These are phyloP conservation scores for Chytridiales sp. DNA, from an alignment of 371 early-diverging fungal genomes.

Conservation along the genomic window DNA sequence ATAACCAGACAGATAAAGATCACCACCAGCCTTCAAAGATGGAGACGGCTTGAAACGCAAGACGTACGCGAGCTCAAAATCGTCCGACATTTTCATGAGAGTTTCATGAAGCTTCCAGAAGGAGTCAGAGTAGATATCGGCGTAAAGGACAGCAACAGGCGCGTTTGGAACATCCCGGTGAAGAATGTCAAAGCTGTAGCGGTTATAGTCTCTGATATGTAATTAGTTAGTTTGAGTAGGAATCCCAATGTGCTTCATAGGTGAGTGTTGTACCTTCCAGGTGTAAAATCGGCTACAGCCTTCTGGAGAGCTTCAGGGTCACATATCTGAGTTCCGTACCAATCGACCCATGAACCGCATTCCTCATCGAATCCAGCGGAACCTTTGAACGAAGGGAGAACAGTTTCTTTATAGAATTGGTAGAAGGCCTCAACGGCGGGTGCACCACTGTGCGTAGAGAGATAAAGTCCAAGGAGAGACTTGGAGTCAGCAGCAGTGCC, in stretches of 20 bases:
- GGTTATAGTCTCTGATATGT: not conserved
- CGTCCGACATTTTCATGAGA: conserved; percentile 19
- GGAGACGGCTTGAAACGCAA: conserved; percentile 33
- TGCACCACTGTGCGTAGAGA: conserved; percentile 69
- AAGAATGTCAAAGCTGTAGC: conserved; percentile 23
- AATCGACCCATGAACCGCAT: conserved; percentile 73
- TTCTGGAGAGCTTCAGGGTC: conserved; percentile 42
- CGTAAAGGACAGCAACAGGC: conserved; percentile 31
- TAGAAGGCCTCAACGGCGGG: conserved; percentile 79
- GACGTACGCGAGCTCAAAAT: conserved; percentile 19
- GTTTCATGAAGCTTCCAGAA: conserved; percentile 24
- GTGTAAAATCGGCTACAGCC: not conserved
- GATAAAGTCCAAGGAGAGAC: conserved; percentile 22
- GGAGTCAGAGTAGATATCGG: conserved; percentile 18
- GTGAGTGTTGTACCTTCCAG: not conserved
- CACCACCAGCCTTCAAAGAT: not conserved
- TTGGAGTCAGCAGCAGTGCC: not conserved
- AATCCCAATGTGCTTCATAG: not conserved
- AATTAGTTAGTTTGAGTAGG: not conserved
- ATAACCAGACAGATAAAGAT: conserved; percentile 75
- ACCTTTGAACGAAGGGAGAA: conserved; percentile 48
- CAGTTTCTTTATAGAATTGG: conserved; percentile 68
- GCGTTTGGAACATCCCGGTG: not conserved
- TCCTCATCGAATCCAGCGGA: conserved; percentile 44
- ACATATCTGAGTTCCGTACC: conserved; percentile 66